Evolutionary conservation across 2,329 filamentous ascomycete species (phyloP), one percentile per base, ranked within the genome.

Genomic region (Helotiales sp.): DNA sequence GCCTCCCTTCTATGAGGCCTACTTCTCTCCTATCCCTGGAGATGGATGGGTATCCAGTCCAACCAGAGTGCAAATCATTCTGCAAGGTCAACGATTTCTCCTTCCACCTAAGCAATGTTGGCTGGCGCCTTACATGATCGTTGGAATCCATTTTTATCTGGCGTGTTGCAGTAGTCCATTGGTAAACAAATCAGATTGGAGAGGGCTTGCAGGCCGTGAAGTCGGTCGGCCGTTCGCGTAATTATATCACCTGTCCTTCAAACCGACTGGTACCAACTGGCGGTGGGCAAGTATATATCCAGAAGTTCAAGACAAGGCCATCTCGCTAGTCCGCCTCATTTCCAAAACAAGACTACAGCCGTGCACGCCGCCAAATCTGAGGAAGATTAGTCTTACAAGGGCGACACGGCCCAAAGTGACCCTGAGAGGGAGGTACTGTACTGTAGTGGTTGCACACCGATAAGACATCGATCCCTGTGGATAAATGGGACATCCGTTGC

Each of bases 301-400:
- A 26, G 17, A 15, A 15, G 47, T 50, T 50, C 22, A 22, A 26
- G 2, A 26, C 24, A 11, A 26, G 22, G 22, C 20, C 24, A 6
- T 50, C 47, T 50, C 47, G 47, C 47, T 50, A 50, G 47, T 50
- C 47, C 47, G 47, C 47, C 47, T 50, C 22, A 17, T 26, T 26
- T 26, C 2, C 22, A 3, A 17, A 11, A 43, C 37, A 43, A 11
- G 37, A 6, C 37, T 43, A 43, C 15, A 43, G 37, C 10, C 37
- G 37, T 4, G 37, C 37, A 43, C 15, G 37, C 37, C 13, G n/a
- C 37, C 37, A 17, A 2, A 17, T 43, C 37, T 43, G 37, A 7
- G n/a, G 13, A 17, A 17, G 37, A 6, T 43, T 43, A 43, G 2
- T 11, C n/a, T 15, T 43, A 17, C 6, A 13, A 43, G 22, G 47